phyloP scores from a whole-genome alignment of 2,329 filamentous ascomycete genomes.

The Talaromyces islandicus region DNA sequence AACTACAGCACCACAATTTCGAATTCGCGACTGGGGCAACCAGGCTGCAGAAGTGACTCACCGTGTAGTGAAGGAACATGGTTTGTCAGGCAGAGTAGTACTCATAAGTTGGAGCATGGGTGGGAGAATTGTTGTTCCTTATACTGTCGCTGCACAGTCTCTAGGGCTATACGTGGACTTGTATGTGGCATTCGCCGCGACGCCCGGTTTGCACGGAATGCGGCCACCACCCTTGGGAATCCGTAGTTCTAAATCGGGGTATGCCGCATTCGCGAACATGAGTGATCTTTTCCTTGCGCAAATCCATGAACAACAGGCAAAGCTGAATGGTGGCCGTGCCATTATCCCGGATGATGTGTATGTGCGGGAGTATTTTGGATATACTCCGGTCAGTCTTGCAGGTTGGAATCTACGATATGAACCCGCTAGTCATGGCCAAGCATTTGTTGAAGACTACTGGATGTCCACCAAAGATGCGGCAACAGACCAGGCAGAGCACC shows the following conservation, averaged over 20 bases:
- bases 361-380: constrained; percentile 10
- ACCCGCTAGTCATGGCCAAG: neutral
- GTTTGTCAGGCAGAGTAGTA: constrained; percentile 1
- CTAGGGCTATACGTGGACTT: constrained; percentile 6
- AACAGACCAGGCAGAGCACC: constrained; percentile 3
- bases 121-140: constrained; percentile 13
- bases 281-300: neutral
- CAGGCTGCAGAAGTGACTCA: constrained; percentile 14
- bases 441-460: neutral
- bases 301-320: constrained; percentile 3
- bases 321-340: neutral
- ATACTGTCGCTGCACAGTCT: neutral
- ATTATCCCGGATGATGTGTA: constrained; percentile 10
- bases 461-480: constrained; percentile 7
- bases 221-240: neutral
- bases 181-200: constrained; percentile 13
- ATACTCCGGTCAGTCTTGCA: constrained; percentile 7
- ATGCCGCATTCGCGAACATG: neutral
- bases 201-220: constrained; percentile 11
- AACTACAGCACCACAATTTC: constrained; percentile 9
- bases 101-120: constrained; percentile 15
- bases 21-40: constrained; percentile 15
- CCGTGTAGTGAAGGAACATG: constrained; percentile 10
- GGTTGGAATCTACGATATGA: constrained; percentile 7
- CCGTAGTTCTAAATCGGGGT: neutral